These are phyloP conservation scores for Pseudocercospora pini-densiflorae DNA, from an alignment of 2,329 filamentous ascomycete genomes.

Conservation along the genomic window DNA sequence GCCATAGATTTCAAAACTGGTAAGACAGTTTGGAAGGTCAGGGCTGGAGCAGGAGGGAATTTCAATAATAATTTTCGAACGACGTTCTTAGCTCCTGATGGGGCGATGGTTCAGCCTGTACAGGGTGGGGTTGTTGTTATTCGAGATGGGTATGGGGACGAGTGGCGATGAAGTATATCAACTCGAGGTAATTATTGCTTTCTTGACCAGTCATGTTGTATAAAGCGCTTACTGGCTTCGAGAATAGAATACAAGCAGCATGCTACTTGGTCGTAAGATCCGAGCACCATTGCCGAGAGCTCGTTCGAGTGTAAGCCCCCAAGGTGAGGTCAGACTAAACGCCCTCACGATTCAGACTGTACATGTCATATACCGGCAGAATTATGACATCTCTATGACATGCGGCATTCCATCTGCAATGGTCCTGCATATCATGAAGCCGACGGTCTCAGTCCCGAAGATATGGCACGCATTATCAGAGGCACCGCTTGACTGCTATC, in stretches of 20 bases:
- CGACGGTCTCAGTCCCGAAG: background rate
- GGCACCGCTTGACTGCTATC: background rate
- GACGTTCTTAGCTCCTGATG: background rate
- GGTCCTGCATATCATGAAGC: background rate
- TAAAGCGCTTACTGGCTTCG: too few relatives aligned
- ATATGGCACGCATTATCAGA: background rate
- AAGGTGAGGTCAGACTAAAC: background rate
- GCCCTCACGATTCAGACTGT: background rate
- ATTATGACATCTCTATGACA: background rate
- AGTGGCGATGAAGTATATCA: too few relatives aligned
- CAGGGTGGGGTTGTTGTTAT: background rate
- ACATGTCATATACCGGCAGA: background rate
- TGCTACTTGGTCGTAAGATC: too few relatives aligned
- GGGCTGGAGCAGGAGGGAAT: background rate
- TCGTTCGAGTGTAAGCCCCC: background rate
- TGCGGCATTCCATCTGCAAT: background rate
- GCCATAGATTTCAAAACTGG: background rate
- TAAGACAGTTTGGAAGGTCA: background rate
- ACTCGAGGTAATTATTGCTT: too few relatives aligned
- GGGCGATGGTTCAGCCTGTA: background rate
- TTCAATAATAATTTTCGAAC: slow-evolving; percentile 1
- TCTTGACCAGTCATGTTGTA: too few relatives aligned
- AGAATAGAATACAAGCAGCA: too few relatives aligned
- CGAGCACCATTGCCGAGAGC: background rate
- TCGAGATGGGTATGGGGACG: background rate